Conservation (phyloP, 495 filamentous ascomycete genomes). For the Penicillium diatomitis region DNA sequence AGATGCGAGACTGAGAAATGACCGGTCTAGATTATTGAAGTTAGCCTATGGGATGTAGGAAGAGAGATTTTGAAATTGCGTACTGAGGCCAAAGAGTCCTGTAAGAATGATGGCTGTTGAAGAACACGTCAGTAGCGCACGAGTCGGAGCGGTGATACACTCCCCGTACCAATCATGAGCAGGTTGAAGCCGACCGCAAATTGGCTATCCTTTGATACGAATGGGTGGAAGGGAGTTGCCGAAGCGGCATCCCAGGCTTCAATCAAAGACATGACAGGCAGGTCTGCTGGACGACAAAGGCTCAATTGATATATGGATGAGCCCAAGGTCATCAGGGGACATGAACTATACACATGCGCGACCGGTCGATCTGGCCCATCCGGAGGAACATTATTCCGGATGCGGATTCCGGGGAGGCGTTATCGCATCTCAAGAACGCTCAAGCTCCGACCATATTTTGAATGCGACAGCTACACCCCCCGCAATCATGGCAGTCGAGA, state of each 20-base stretch:
- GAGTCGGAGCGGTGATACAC: not conserved
- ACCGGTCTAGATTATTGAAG: conserved; percentile 56
- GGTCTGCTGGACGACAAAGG: not conserved
- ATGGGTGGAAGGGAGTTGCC: conserved; percentile 71
- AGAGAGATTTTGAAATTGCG: conserved; percentile 23
- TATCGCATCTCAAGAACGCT: conserved; percentile 3
- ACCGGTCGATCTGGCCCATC: conserved; percentile 12
- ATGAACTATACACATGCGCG: conserved; percentile 5
- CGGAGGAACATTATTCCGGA: conserved; percentile 9
- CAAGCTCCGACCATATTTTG: not conserved
- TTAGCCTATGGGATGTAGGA: conserved; percentile 4
- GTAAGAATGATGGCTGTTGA: conserved; percentile 48
- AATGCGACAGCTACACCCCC: not conserved
- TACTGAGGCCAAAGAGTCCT: conserved; percentile 75
- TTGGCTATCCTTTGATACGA: conserved; percentile 73
- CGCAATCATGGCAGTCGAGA: conserved; percentile 13
- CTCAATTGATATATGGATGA: not conserved
- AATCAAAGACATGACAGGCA: conserved; percentile 55
- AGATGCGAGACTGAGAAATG: conserved; percentile 65
- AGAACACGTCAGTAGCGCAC: conserved; percentile 11
- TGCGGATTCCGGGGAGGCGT: conserved; percentile 6
- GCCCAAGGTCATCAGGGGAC: not conserved
- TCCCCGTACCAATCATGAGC: conserved; percentile 51
- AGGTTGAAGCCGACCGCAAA: conserved; percentile 75
- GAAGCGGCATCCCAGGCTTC: conserved; percentile 85